These are phyloP conservation scores for Aciculosporium take DNA, from an alignment of 2,329 filamentous ascomycete genomes.

Conservation along the genomic window DNA sequence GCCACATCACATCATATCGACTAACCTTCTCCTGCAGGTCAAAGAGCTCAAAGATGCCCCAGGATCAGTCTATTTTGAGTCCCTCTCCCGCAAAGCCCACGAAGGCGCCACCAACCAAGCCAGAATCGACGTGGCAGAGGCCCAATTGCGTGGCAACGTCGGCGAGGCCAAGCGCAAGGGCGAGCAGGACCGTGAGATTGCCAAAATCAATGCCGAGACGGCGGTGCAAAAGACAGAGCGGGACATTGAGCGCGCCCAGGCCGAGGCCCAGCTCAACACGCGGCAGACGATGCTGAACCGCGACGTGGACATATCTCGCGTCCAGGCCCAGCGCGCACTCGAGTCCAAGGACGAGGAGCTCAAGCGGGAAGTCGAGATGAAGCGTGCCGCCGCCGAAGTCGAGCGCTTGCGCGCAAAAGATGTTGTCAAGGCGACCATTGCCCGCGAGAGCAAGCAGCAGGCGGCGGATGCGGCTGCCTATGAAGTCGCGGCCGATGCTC, in stretches of 20 bases:
- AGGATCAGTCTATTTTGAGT: conserved; percentile 70
- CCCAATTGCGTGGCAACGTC: conserved; percentile 52
- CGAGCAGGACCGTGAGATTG: conserved; percentile 71
- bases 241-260: conserved; percentile 65
- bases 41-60: conserved; percentile 78
- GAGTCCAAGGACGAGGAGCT: conserved; percentile 69
- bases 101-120: conserved; percentile 76
- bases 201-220: conserved; percentile 76
- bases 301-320: conserved; percentile 61
- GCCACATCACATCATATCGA: background rate
- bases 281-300: conserved; percentile 58
- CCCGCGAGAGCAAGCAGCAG: conserved; percentile 53
- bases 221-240: conserved; percentile 74
- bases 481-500: conserved; percentile 48
- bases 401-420: conserved; percentile 65
- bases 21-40: conserved; percentile 20
- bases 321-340: conserved; percentile 57
- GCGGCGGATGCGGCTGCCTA: conserved; percentile 52
- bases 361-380: conserved; percentile 62
- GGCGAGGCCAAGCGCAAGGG: conserved; percentile 67
- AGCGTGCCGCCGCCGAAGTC: conserved; percentile 65
- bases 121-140: conserved; percentile 49
- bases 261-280: conserved; percentile 62
- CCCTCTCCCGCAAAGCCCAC: conserved; percentile 68
- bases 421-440: conserved; percentile 63